Conservation (phyloP, 2,329 filamentous ascomycete genomes). For the Colletotrichum camelliae region DNA sequence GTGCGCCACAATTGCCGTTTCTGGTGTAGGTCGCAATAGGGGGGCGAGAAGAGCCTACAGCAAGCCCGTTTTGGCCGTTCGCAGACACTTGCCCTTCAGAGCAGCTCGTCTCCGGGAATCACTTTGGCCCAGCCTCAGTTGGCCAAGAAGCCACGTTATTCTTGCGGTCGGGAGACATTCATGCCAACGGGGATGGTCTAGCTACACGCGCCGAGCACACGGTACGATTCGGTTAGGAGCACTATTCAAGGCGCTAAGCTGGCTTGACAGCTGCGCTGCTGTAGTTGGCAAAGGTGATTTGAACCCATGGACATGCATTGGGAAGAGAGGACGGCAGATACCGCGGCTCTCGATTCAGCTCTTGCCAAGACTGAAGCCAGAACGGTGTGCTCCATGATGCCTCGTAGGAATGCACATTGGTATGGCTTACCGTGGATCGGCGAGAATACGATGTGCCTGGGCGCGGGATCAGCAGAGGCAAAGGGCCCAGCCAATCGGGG, state of each 20-base stretch:
- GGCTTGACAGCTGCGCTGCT: neutral
- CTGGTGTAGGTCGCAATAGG: neutral
- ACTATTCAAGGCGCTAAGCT: neutral
- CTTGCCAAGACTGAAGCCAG: neutral
- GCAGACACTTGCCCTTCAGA: neutral
- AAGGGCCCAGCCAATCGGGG: neutral
- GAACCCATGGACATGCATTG: neutral
- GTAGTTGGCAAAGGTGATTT: neutral
- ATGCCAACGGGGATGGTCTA: neutral
- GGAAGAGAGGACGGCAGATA: neutral
- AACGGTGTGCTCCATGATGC: fast-evolving
- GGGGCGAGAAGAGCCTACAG: neutral
- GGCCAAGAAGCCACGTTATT: neutral
- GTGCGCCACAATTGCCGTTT: neutral
- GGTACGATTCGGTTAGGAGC: neutral
- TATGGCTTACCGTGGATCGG: neutral
- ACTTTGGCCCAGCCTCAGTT: neutral
- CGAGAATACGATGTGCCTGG: neutral
- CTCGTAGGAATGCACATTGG: neutral
- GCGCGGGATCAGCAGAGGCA: neutral
- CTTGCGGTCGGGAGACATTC: neutral
- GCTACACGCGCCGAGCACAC: neutral
- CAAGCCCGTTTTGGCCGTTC: neutral
- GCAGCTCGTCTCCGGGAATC: neutral
- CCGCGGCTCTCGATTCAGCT: neutral